These are phyloP conservation scores for Aspergillus oerlinghausenensis DNA, from an alignment of 2,329 filamentous ascomycete species.

Conservation along the genomic window DNA sequence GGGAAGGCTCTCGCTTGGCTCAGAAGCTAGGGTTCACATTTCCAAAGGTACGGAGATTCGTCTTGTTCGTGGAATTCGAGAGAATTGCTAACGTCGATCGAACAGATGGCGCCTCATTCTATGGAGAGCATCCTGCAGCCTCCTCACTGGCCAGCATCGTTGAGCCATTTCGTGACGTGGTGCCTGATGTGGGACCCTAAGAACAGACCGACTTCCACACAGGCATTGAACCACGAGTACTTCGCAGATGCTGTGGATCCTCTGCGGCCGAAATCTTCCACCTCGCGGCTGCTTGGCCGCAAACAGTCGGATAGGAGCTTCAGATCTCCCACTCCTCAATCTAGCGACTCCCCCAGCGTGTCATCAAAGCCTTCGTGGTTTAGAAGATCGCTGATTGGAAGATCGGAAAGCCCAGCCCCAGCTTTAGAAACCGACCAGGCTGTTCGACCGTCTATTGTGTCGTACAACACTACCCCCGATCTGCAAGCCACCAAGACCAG, in stretches of 20 bases:
- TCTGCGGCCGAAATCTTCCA: slow-evolving; percentile 82
- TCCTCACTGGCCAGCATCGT: slow-evolving; percentile 83
- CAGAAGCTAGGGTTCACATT: slow-evolving; percentile 98
- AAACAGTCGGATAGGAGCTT: slow-evolving; percentile 81
- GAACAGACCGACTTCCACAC: slow-evolving; percentile 80
- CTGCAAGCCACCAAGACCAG: slow-evolving; percentile 49
- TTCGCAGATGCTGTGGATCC: slow-evolving; percentile 91
- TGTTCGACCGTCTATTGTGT: slow-evolving; percentile 40
- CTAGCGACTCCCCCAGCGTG: slow-evolving; percentile 53
- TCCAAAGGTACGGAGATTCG: slow-evolving; percentile 58
- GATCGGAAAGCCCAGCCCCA: slow-evolving; percentile 65
- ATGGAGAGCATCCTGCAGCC: slow-evolving; percentile 90
- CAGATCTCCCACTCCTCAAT: slow-evolving; percentile 60
- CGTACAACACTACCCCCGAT: slow-evolving; percentile 37
- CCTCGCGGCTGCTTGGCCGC: slow-evolving; percentile 75
- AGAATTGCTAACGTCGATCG: slow-evolving; percentile 5
- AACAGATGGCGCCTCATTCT: slow-evolving; percentile 88
- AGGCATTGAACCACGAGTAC: slow-evolving; percentile 94
- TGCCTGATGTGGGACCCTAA: slow-evolving; percentile 99
- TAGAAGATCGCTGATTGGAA: slow-evolving; percentile 83
- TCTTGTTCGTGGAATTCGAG: slow-evolving; percentile 7
- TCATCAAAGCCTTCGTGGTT: slow-evolving; percentile 94
- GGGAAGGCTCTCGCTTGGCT: slow-evolving; percentile 84
- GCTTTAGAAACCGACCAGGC: slow-evolving; percentile 40
- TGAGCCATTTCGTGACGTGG: slow-evolving; percentile 95